Conservation (phyloP, 768 basidiomycete species). For the Russula vinacea region DNA sequence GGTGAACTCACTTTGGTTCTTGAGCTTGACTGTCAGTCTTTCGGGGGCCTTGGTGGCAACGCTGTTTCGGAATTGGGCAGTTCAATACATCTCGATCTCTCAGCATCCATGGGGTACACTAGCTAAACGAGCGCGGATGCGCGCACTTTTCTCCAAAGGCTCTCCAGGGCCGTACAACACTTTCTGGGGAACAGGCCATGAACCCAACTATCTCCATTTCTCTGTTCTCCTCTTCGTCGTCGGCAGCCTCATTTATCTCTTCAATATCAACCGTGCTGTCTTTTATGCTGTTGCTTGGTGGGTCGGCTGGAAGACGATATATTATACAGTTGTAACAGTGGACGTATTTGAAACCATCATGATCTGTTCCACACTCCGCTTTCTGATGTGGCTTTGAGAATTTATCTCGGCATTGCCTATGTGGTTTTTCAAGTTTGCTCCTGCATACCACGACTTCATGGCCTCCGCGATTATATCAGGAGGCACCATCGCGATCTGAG, state of each 20-base stretch:
- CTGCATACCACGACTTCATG: background rate
- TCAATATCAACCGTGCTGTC: background rate
- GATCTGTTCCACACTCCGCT: background rate
- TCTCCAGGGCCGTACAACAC: background rate
- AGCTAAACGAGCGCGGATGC: slow-evolving; percentile 8
- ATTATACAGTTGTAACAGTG: background rate
- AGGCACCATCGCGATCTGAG: background rate
- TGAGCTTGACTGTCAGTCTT: slow-evolving; percentile 8
- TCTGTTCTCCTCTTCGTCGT: background rate
- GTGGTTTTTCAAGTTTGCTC: background rate
- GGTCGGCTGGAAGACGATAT: too few species aligned
- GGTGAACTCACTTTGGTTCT: slow-evolving; percentile 17
- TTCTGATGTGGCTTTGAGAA: background rate
- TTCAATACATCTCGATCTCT: background rate
- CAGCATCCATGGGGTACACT: background rate
- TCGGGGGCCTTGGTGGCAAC: background rate
- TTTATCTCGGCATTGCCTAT: background rate
- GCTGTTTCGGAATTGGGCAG: slow-evolving; percentile 3
- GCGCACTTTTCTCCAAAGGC: background rate
- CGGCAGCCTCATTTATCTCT: background rate
- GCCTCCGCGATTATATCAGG: background rate
- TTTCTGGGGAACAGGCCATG: background rate
- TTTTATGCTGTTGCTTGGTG: background rate
- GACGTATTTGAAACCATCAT: background rate
- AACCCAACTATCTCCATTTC: background rate